These are phyloP conservation scores for Cystobasidium onofrii DNA, from an alignment of 768 basidiomycete genomes.

Conservation along the genomic window DNA sequence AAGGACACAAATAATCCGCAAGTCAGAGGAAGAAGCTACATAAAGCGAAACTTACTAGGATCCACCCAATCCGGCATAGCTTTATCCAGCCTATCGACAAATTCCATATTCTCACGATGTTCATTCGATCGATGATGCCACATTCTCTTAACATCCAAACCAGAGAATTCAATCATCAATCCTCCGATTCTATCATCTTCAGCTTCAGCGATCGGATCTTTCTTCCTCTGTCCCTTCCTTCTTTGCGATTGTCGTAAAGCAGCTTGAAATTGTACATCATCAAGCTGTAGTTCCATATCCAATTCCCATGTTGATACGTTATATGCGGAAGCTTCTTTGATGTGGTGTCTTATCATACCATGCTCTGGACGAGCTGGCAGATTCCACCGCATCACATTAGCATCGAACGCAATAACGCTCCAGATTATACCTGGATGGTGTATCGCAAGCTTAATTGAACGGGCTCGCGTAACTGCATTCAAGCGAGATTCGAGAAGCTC, in stretches of 20 bases:
- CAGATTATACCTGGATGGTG: slow-evolving; percentile 75
- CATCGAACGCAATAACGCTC: slow-evolving; percentile 90
- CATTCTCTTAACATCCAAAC: slow-evolving; percentile 69
- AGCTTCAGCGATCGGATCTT: slow-evolving; percentile 31
- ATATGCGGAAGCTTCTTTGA: slow-evolving; percentile 86
- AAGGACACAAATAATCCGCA: neutral
- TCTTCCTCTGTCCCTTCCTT: slow-evolving; percentile 43
- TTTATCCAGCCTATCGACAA: slow-evolving; percentile 66
- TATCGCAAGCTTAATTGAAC: slow-evolving; percentile 62
- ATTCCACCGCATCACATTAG: slow-evolving; percentile 72
- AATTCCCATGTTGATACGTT: slow-evolving; percentile 65
- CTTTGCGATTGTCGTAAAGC: slow-evolving; percentile 27
- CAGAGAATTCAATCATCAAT: slow-evolving; percentile 59
- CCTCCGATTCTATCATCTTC: slow-evolving; percentile 36
- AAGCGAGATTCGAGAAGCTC: slow-evolving; percentile 55
- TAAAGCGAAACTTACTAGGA: slow-evolving; percentile 37
- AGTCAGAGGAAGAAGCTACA: slow-evolving; percentile 23
- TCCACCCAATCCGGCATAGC: slow-evolving; percentile 66
- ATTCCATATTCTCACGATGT: slow-evolving; percentile 51
- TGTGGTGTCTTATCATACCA: slow-evolving; percentile 69
- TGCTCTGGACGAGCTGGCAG: slow-evolving; percentile 59
- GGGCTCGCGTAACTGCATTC: slow-evolving; percentile 56
- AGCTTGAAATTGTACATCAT: slow-evolving; percentile 39
- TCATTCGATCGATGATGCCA: slow-evolving; percentile 60
- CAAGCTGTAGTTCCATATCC: slow-evolving; percentile 61